These are phyloP conservation scores for Acanthamoeba royreba DNA, from an alignment of 208 protist genomes.

Conservation along the genomic window DNA sequence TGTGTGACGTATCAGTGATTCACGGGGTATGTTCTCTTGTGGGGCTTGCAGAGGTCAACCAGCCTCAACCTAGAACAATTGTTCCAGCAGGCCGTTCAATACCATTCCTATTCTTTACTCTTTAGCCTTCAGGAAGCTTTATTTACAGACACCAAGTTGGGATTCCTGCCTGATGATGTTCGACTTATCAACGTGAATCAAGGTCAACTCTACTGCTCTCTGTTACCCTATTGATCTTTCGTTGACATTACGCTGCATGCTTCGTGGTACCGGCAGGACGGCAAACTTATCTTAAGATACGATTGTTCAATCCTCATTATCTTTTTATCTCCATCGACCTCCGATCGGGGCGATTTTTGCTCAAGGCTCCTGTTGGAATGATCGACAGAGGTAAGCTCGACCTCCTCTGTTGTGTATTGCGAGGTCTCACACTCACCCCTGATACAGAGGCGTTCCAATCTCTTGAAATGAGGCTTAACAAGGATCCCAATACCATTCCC, in stretches of 20 bases:
- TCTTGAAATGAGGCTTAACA: constrained; percentile 1
- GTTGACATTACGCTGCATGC: neutral
- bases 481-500: neutral
- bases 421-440: neutral
- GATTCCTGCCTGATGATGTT: neutral
- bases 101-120: constrained; percentile 22
- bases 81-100: neutral
- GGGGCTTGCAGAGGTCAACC: neutral
- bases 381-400: neutral
- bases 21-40: neutral
- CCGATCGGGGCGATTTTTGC: neutral
- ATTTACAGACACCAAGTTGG: neutral
- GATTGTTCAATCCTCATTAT: neutral
- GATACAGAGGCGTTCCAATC: neutral
- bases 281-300: neutral
- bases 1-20: neutral
- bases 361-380: constrained; percentile 20
- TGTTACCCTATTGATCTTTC: neutral
- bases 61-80: constrained; percentile 30
- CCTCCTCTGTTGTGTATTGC: neutral
- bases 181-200: constrained; percentile 18
- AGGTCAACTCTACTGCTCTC: neutral
- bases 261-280: neutral
- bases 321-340: neutral
- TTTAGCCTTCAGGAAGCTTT: neutral